phyloP scores from a whole-genome alignment of 2,329 filamentous ascomycete species.

The Xylariaceae sp. region DNA sequence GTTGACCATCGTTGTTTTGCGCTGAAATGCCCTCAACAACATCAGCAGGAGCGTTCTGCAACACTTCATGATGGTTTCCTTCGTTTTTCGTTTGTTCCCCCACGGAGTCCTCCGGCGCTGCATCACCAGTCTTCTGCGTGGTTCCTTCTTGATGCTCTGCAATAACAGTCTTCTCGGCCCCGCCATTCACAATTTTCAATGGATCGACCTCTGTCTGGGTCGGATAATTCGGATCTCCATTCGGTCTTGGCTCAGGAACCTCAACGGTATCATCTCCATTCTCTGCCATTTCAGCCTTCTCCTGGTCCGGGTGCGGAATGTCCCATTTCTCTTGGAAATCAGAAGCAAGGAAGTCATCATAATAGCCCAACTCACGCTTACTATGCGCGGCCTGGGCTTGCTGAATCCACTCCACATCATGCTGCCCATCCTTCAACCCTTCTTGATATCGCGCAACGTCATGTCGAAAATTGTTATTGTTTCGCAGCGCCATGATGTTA shows the following conservation, averaged over 20 bases:
- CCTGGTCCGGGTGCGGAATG: slow-evolving; percentile 35
- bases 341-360: slow-evolving; percentile 44
- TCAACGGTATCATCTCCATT: not conserved
- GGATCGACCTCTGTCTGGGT: no score
- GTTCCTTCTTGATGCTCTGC: no score
- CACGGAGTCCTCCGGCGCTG: no score
- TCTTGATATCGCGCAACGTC: slow-evolving; percentile 46
- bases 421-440: slow-evolving; percentile 45
- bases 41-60: no score
- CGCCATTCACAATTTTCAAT: no score
- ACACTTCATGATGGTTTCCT: no score
- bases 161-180: no score
- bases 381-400: slow-evolving; percentile 52
- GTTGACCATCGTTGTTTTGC: no score
- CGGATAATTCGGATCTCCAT: not conserved
- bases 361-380: slow-evolving; percentile 47
- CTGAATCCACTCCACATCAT: slow-evolving; percentile 52
- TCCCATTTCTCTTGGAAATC: slow-evolving; percentile 50
- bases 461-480: slow-evolving; percentile 47
- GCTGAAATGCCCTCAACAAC: no score
- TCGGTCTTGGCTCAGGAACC: not conserved
- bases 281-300: not conserved
- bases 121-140: no score
- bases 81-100: no score
- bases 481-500: slow-evolving; percentile 42